Evolutionary conservation across 192 early-diverging fungal genomes (phyloP).

Genomic region (Coemansia sp.): DNA sequence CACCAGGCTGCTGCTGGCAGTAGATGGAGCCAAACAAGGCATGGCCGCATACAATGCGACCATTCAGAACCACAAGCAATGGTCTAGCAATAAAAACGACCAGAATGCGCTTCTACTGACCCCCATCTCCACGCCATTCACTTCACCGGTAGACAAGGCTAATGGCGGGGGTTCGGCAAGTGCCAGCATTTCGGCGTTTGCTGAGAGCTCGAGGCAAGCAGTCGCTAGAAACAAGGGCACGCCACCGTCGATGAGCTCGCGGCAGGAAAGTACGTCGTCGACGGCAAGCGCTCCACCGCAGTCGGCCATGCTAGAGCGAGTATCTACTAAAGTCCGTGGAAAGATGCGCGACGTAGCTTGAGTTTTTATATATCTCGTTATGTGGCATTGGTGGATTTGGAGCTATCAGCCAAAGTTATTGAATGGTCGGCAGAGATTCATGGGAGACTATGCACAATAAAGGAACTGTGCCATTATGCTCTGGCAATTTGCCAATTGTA

Average conservation of each 20-base stretch:
- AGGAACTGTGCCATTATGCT: no score
- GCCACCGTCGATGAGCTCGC: no score
- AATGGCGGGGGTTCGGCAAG: not conserved
- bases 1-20: constrained; percentile 7
- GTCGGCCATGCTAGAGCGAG: constrained; percentile 4
- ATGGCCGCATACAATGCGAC: constrained; percentile 11
- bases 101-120: not conserved
- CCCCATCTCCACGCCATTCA: not conserved
- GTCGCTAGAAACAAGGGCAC: no score
- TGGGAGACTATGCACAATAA: constrained; percentile 51
- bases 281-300: no score
- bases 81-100: not conserved
- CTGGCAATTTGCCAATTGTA: no score
- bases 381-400: not conserved
- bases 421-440: constrained; percentile 56
- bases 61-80: not conserved
- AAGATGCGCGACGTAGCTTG: constrained; percentile 22
- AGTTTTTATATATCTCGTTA: not conserved
- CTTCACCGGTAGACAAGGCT: not conserved
- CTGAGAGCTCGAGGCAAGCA: constrained; percentile 9
- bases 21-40: constrained; percentile 10
- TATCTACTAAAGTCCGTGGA: constrained; percentile 25
- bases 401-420: constrained; percentile 66
- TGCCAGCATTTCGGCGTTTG: not conserved
- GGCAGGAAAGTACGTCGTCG: no score